Conservation (phyloP, 345 rosid genomes). For the Salix suchowensis region DNA sequence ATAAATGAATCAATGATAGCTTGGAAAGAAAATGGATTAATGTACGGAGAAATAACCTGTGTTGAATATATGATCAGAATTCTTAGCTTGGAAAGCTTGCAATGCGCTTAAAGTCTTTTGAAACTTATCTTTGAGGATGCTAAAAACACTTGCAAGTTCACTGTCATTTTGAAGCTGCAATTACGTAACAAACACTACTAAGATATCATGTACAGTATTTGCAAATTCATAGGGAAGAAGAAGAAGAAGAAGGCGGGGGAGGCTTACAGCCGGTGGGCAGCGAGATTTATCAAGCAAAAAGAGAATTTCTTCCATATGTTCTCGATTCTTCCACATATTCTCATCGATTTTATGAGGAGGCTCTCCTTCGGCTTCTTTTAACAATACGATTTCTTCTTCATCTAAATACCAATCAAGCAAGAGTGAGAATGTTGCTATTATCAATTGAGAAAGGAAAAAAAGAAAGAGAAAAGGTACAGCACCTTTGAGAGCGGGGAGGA, state of each 20-base stretch:
- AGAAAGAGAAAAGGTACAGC: background rate
- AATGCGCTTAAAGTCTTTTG: constrained; percentile 38
- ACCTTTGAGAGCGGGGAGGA: constrained; percentile 73
- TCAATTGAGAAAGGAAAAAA: background rate
- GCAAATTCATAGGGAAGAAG: no score
- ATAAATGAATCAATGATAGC: background rate
- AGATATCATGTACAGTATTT: background rate
- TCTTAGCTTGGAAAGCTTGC: constrained; percentile 67
- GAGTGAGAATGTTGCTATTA: no score
- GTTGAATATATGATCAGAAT: constrained; percentile 79
- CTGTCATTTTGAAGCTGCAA: constrained; percentile 63
- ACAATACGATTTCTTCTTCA: constrained; percentile 35
- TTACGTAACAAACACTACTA: constrained; percentile 1
- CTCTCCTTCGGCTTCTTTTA: constrained; percentile 53
- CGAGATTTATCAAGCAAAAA: constrained; percentile 60
- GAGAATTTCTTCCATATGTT: constrained; percentile 78
- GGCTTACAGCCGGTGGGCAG: constrained; percentile 60
- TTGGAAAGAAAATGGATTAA: background rate
- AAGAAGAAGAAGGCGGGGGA: background rate
- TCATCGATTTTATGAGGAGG: constrained; percentile 91
- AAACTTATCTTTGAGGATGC: constrained; percentile 38
- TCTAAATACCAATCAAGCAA: constrained; percentile 21
- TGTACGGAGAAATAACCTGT: constrained; percentile 46
- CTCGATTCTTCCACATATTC: constrained; percentile 97
- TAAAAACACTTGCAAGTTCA: constrained; percentile 38